Evolutionary conservation across 176 grass and related monocot genomes (phyloP), one percentile per base, ranked within the genome.

Genomic region (Triticum monococcum): DNA sequence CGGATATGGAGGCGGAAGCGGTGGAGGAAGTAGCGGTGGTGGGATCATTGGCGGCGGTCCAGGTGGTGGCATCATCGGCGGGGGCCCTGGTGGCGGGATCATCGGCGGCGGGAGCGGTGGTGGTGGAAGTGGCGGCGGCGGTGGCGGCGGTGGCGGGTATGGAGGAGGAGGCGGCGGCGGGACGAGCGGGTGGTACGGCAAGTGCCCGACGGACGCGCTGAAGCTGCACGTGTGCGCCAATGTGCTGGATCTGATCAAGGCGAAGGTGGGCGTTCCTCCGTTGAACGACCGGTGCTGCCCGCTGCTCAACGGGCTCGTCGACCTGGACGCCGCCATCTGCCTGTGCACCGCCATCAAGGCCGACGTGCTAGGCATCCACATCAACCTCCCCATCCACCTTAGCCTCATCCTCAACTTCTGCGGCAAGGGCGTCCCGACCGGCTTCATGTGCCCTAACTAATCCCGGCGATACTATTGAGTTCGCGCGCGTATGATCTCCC

Each of bases 361-460:
- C 72, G 90, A 94, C 68, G 86, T 97, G 59, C 87, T 97, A 10
- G 95, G 92, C 36, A 83, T 97, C 73, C 82, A 95, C 77, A 84
- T 97, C 86, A 93, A 97, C 74, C 37, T 97, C 12, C 92, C 95
- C 23, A 67, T 97, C 64, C 82, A 95, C 75, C 95, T 95, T 75
- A 97, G 90, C 75, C 92, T 97, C 40, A 85, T 97, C 57, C 95
- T 97, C 45, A 93, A 97, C 89, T 97, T 92, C 87, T 97, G 92
- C 28, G 95, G 95, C 78, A 97, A 95, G 95, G 91, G 91, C 18
- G 62, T 87, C 24, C 95, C 95, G 63, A 79, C 89, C n/a, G 89
- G 91, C 9, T 97, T 97, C 92, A 90, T 93, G 87, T 97, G 95
- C 91, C 63, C 72, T 95, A 66, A 12, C 31, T 59, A 5, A 5